These are phyloP conservation scores for Capsella rubella DNA, from an alignment of 441 rosid genomes.

Conservation along the genomic window DNA sequence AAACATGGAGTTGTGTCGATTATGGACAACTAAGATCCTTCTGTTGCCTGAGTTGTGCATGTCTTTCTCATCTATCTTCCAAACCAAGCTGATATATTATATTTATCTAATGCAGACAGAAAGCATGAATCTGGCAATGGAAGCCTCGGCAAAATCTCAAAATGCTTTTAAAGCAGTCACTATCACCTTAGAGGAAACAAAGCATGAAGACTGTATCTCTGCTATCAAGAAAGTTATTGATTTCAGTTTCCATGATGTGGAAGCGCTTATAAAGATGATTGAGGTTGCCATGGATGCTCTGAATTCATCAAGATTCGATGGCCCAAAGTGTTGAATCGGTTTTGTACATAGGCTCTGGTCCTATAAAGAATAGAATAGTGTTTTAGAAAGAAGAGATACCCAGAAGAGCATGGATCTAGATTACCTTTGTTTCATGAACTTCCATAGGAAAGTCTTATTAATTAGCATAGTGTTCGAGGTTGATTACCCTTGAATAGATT, in stretches of 20 bases:
- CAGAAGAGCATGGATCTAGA: conserved; percentile 44
- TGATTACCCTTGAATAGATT: conserved; percentile 37
- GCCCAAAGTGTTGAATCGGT: conserved; percentile 38
- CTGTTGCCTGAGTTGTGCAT: conserved; percentile 11
- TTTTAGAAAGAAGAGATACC: conserved; percentile 16
- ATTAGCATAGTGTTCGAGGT: conserved; percentile 43
- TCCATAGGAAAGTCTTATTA: conserved; percentile 58
- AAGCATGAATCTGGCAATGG: conserved; percentile 71
- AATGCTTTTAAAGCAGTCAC: conserved; percentile 63
- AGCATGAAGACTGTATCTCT: conserved; percentile 52
- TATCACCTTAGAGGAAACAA: conserved; percentile 50
- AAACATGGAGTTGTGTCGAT: conserved; percentile 5
- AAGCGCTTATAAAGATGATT: conserved; percentile 62
- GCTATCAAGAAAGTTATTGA: conserved; percentile 68
- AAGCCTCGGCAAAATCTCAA: conserved; percentile 75
- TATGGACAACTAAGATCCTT: conserved; percentile 15
- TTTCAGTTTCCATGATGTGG: conserved; percentile 86
- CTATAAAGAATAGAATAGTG: conserved; percentile 40
- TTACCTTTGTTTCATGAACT: conserved; percentile 53
- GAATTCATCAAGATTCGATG: conserved; percentile 13
- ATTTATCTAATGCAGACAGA: conserved; percentile 66
- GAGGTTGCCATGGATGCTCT: conserved; percentile 61
- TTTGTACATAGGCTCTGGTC: conserved; percentile 43
- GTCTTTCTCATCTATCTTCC: conserved; percentile 13
- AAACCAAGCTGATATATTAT: conserved; percentile 27